Evolutionary conservation across 306 rosid species (phyloP).

Genomic region (Notholithocarpus densiflorus): DNA sequence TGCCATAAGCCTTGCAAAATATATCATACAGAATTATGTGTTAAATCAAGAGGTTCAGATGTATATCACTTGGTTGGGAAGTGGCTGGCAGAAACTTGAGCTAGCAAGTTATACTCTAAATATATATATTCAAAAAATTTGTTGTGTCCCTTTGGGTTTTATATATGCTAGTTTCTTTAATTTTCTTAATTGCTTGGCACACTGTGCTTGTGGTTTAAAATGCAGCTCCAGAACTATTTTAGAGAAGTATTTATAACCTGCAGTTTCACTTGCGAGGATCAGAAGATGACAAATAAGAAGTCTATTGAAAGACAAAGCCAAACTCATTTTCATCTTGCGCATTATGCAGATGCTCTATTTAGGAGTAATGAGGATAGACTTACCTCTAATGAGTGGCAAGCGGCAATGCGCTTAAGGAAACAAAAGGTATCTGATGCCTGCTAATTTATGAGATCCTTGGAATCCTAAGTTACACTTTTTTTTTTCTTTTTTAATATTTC

Average conservation of each 20-base stretch:
- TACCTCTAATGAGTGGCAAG: conserved; percentile 84
- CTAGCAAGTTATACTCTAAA: conserved; percentile 70
- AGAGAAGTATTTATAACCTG: conserved; percentile 81
- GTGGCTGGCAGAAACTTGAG: conserved; percentile 96
- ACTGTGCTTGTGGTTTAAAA: conserved; percentile 12
- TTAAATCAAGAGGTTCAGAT: conserved; percentile 70
- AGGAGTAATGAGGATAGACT: conserved; percentile 89
- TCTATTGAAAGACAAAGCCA: conserved; percentile 59
- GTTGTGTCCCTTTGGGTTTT: background rate
- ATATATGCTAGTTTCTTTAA: conserved; percentile 13
- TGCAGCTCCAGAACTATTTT: conserved; percentile 94
- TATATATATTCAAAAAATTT: conserved; percentile 10
- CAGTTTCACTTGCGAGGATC: conserved; percentile 78
- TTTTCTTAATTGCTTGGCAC: background rate
- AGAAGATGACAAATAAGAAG: conserved; percentile 48
- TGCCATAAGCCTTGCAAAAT: conserved; percentile 86
- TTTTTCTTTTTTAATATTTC: background rate
- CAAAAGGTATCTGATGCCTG: conserved; percentile 57
- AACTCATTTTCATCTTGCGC: conserved; percentile 83
- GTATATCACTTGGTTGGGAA: conserved; percentile 83
- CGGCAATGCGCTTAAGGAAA: conserved; percentile 80
- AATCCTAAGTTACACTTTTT: conserved; percentile 1
- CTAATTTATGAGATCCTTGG: conserved; percentile 1
- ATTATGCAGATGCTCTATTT: conserved; percentile 84
- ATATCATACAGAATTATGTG: conserved; percentile 45